Base-by-base conservation (phyloP, 192 early-diverging fungal genomes). In the Umbelopsis ramanniana region DNA sequence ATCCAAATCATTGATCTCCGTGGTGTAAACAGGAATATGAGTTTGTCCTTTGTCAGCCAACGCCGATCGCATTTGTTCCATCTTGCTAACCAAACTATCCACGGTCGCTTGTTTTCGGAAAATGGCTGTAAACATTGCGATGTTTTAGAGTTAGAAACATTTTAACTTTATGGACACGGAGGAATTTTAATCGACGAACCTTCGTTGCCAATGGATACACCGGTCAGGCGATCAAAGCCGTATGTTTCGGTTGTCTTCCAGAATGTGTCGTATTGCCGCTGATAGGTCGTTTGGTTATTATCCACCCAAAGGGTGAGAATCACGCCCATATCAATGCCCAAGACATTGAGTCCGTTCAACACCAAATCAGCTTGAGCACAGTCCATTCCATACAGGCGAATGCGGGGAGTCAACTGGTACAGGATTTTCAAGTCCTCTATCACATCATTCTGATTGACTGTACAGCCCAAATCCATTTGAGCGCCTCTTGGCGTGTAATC, bases 171-270 rank as follows among this genome's bases (percentile, higher is more conserved):
- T 52, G 29, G 22, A 21, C 23, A 29, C 69, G 29, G 69, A 29
- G 33, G 19, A 67, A 72, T 48, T 15, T 29, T 52, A 46, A 15
- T 11, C 11, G 40, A 29, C 40, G 11, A 43, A 43, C 76, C 83
- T 72, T 85, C 83, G 63, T 82, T 85, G 6, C 83, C 83, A 17
- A 85, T 78, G 46, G 79, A 81, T 35, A 85, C 60, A 11, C 81
- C 83, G 50, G 76, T 74, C 45, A 85, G 73, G 60, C 78, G 79
- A 45, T 74, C 71, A 2, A 66, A 68, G 0, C 83, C 83, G 66
- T 80, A 74, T 1, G 52, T 74, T 14, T 85, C 70, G 2, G 82
- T 45, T 26, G 74, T 68, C 29, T 69, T 57, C 75, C 75, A 81
- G 2, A 82, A 72, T 24, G 66, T 67, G n/a, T 82, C 57, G 46